Percentiles rank a stretch among this genome's conserved stretches.
Evolutionary conservation across 805 yeast genomes (phyloP).

Genomic region (Suhomyces faveliae): DNA sequence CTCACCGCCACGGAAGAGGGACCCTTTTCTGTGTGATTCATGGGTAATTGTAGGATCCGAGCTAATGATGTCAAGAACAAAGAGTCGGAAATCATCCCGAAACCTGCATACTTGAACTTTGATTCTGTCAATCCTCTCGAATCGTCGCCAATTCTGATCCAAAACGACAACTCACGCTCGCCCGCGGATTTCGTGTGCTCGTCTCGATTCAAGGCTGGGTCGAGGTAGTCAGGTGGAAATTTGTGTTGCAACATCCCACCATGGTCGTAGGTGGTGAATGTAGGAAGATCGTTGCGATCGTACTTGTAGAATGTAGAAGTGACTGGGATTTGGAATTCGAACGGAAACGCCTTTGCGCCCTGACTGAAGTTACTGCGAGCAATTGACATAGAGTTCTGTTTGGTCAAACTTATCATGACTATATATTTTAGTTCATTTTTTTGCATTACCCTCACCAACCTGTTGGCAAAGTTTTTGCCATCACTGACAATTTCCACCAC

Average conservation of each 20-base stretch:
- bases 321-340: constrained; percentile 29
- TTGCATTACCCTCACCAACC: constrained; percentile 32
- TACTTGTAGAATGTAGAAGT: constrained; percentile 21
- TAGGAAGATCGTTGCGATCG: constrained; percentile 17
- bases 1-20: background rate
- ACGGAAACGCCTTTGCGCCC: constrained; percentile 24
- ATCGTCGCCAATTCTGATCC: constrained; percentile 28
- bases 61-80: constrained; percentile 29
- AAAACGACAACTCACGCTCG: constrained; percentile 33
- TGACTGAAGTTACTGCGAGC: constrained; percentile 14
- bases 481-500: constrained; percentile 34
- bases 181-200: constrained; percentile 25
- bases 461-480: constrained; percentile 36
- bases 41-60: constrained; percentile 29
- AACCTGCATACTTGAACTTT: constrained; percentile 28
- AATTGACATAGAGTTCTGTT: constrained; percentile 24
- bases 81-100: constrained; percentile 34
- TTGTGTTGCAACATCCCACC: constrained; percentile 22
- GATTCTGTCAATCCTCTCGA: background rate
- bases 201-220: constrained; percentile 19
- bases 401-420: constrained; percentile 36
- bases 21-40: background rate
- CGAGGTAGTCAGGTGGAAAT: constrained; percentile 26
- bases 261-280: constrained; percentile 15
- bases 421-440: constrained; percentile 29